Evolutionary conservation across 1,284 basidiomycete species (phyloP).

Genomic region (Irpex sp.): DNA sequence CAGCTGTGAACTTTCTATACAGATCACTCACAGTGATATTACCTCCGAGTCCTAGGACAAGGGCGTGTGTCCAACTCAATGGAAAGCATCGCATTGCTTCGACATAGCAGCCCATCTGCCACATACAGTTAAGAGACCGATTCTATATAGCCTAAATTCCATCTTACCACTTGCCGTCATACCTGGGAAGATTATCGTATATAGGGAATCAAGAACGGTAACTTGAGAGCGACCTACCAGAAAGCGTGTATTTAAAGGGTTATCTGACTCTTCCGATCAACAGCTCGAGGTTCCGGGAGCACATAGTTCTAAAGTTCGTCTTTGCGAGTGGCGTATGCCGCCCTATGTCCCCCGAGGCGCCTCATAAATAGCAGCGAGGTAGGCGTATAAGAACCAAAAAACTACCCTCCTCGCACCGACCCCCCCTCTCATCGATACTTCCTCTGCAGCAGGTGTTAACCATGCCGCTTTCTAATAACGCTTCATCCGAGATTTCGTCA

Average conservation of each 20-base stretch:
- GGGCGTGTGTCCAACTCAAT: background rate
- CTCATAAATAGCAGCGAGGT: background rate
- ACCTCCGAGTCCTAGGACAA: background rate
- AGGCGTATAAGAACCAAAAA: background rate
- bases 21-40: background rate
- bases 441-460: background rate
- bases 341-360: background rate
- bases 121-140: background rate
- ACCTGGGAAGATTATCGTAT: background rate
- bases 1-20: no score
- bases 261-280: background rate
- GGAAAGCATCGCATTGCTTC: background rate
- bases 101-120: background rate
- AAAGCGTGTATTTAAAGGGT: background rate
- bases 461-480: no score
- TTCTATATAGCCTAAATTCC: background rate
- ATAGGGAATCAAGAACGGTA: background rate
- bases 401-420: background rate
- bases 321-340: background rate
- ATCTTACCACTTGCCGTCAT: background rate
- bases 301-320: background rate
- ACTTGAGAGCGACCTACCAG: background rate
- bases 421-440: background rate
- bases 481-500: background rate
- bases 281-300: no score